phyloP scores from a whole-genome alignment of 345 rosid genomes.

The Arabis alpina region DNA sequence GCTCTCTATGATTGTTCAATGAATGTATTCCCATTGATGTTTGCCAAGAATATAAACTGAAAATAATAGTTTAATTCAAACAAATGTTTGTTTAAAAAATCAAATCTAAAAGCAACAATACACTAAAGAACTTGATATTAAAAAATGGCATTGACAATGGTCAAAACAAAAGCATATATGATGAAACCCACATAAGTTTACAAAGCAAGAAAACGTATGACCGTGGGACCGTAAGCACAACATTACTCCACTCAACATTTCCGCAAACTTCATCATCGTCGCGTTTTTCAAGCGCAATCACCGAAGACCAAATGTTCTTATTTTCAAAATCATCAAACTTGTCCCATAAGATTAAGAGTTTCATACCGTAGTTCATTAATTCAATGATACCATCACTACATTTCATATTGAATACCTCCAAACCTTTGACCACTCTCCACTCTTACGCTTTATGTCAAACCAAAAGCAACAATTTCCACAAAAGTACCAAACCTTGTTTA shows the following conservation, averaged over 20 bases:
- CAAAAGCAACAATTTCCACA: background rate
- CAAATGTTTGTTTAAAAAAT: too few relatives aligned
- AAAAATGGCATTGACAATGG: too few relatives aligned
- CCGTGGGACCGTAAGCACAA: background rate
- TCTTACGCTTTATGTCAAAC: background rate
- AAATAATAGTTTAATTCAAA: too few relatives aligned
- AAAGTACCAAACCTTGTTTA: background rate
- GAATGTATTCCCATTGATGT: too few relatives aligned
- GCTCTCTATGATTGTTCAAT: constrained; percentile 55
- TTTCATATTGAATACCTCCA: background rate
- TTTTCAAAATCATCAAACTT: background rate
- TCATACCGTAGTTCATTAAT: background rate
- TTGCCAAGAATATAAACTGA: too few relatives aligned
- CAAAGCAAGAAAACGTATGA: background rate
- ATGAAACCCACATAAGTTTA: background rate
- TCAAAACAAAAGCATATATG: background rate
- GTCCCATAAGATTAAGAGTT: constrained; percentile 10
- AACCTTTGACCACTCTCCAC: constrained; percentile 1
- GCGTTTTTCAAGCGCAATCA: background rate
- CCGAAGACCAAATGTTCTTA: background rate
- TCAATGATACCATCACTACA: too few relatives aligned
- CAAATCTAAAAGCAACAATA: too few relatives aligned
- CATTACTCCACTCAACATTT: background rate
- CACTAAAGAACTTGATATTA: too few relatives aligned
- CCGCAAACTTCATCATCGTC: background rate